Conservation (phyloP, 140 eudicot species). For the Artemisia princeps region DNA sequence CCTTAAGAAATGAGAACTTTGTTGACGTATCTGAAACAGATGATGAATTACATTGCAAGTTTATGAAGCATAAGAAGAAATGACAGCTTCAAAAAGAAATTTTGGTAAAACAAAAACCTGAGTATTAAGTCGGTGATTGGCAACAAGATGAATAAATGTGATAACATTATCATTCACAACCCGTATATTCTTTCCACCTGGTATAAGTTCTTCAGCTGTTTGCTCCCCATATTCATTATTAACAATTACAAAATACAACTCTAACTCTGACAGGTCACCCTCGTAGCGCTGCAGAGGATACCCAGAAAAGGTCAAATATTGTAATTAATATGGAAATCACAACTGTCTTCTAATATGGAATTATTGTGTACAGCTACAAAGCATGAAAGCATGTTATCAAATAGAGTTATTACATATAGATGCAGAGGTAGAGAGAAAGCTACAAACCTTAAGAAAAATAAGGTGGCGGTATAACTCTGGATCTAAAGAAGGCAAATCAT, state of each 20-base stretch:
- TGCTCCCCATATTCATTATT: constrained; percentile 95
- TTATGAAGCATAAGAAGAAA: constrained; percentile 7
- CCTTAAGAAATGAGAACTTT: constrained; percentile 78
- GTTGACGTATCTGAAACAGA: constrained; percentile 75
- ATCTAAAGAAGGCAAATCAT: constrained; percentile 92
- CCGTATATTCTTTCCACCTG: constrained; percentile 69
- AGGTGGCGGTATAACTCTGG: constrained; percentile 95
- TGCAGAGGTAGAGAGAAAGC: constrained; percentile 16
- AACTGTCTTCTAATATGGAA: too few species aligned
- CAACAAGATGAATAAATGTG: constrained; percentile 81
- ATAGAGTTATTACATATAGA: background rate
- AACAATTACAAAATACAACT: constrained; percentile 76
- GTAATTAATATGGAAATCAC: too few species aligned
- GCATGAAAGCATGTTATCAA: background rate
- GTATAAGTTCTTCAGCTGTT: constrained; percentile 73
- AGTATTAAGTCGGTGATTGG: constrained; percentile 82
- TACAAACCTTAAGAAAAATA: constrained; percentile 69
- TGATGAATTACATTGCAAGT: constrained; percentile 9
- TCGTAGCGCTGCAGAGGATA: constrained; percentile 57
- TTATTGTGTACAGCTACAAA: too few species aligned
- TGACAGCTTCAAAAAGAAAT: background rate
- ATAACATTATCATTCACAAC: constrained; percentile 86
- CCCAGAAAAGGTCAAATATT: background rate
- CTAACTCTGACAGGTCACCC: constrained; percentile 71
- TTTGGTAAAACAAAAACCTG: constrained; percentile 40